phyloP scores from a whole-genome alignment of 306 rosid species.

The Cicer pinnatifidum region DNA sequence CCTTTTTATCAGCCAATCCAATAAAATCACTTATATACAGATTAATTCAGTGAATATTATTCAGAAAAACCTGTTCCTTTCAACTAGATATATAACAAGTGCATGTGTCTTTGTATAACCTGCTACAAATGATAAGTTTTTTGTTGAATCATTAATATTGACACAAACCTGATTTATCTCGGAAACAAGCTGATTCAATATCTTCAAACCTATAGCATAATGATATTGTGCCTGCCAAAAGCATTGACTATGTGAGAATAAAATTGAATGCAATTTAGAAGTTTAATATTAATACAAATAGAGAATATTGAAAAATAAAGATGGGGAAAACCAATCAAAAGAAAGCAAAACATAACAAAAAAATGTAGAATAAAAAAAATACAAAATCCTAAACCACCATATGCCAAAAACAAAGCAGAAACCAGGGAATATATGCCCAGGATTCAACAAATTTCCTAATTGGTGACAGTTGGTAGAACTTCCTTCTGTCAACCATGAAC shows the following conservation, averaged over 20 bases:
- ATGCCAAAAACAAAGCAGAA: conserved; percentile 18
- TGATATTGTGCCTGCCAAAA: conserved; percentile 54
- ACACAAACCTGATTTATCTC: conserved; percentile 61
- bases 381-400: neutral
- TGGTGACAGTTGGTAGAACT: neutral
- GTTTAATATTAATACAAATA: conserved; percentile 11
- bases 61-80: neutral
- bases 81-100: conserved; percentile 2
- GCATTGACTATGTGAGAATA: conserved; percentile 31
- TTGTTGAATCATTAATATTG: conserved; percentile 15
- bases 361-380: conserved; percentile 15
- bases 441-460: neutral
- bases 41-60: neutral
- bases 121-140: conserved; percentile 25
- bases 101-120: conserved; percentile 16
- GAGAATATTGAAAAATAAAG: neutral
- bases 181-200: conserved; percentile 55
- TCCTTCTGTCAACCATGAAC: conserved; percentile 1
- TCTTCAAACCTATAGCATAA: conserved; percentile 60
- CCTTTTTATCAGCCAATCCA: neutral
- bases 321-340: neutral
- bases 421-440: conserved; percentile 11
- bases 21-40: neutral
- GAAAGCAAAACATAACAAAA: neutral
- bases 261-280: conserved; percentile 24